These are phyloP conservation scores for Chloranthus sessilifolius DNA, from an alignment of 164 flowering plant species.

Conservation along the genomic window DNA sequence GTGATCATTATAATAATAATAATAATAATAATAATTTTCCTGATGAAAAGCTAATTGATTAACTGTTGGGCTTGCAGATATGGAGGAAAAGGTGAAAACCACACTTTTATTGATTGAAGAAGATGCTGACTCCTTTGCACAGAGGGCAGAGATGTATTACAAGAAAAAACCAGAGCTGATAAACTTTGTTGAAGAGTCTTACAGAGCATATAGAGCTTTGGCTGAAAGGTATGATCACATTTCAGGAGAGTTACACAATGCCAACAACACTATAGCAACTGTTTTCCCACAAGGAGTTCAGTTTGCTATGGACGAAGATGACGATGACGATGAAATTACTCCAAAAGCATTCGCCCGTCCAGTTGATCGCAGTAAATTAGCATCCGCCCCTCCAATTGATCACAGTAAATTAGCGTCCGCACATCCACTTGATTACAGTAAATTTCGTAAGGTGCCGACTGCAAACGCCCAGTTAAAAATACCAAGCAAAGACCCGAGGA, in stretches of 20 bases:
- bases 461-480: conserved; percentile 23
- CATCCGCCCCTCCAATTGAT: conserved; percentile 17
- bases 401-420: too few species aligned
- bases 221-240: conserved; percentile 77
- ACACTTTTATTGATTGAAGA: conserved; percentile 46
- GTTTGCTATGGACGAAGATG: conserved; percentile 30
- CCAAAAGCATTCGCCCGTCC: conserved; percentile 10
- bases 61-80: conserved; percentile 34
- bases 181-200: conserved; percentile 57
- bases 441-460: too few species aligned
- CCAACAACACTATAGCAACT: conserved; percentile 67
- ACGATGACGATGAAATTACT: conserved; percentile 28
- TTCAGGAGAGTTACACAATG: conserved; percentile 65
- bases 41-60: neutral
- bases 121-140: conserved; percentile 78
- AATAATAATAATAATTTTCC: too few species aligned
- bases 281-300: conserved; percentile 67
- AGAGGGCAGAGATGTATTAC: conserved; percentile 90
- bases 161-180: conserved; percentile 72
- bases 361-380: conserved; percentile 3
- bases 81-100: conserved; percentile 56
- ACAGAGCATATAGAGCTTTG: conserved; percentile 57
- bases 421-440: too few species aligned
- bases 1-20: too few species aligned
- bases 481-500: conserved; percentile 24